A percentile compares a stretch with the other conserved stretches of the same genome.
These are phyloP conservation scores for Sextonia rubra DNA, from an alignment of 164 flowering plant species.

Conservation along the genomic window DNA sequence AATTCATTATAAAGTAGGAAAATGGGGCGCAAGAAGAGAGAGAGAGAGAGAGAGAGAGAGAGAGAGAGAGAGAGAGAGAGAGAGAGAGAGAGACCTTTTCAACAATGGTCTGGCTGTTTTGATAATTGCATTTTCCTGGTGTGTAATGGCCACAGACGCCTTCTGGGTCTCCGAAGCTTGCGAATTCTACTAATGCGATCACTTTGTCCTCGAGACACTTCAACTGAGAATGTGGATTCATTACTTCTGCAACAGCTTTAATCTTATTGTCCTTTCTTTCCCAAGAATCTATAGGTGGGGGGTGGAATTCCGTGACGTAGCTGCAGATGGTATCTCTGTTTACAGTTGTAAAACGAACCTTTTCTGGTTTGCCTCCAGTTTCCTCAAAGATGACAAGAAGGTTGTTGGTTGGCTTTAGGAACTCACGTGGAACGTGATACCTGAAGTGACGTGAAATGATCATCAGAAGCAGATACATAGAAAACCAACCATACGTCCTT, in stretches of 20 bases:
- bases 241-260: slow-evolving; percentile 26
- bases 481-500: too few relatives aligned
- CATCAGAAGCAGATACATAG: not conserved
- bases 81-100: slow-evolving; percentile 49
- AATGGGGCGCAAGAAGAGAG: not conserved
- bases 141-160: slow-evolving; percentile 61
- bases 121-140: slow-evolving; percentile 44
- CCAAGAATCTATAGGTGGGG: slow-evolving; percentile 56
- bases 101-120: slow-evolving; percentile 33
- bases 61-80: too few relatives aligned
- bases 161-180: slow-evolving; percentile 62
- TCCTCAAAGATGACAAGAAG: slow-evolving; percentile 81
- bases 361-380: slow-evolving; percentile 43
- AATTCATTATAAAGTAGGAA: too few relatives aligned
- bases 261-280: slow-evolving; percentile 29
- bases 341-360: slow-evolving; percentile 34
- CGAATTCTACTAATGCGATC: slow-evolving; percentile 51
- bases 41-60: too few relatives aligned
- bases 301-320: slow-evolving; percentile 38
- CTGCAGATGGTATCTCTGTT: slow-evolving; percentile 74
- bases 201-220: slow-evolving; percentile 51
- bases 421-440: slow-evolving; percentile 80
- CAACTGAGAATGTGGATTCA: slow-evolving; percentile 34
- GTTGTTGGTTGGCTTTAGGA: slow-evolving; percentile 61
- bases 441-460: slow-evolving; percentile 24